Conservation (phyloP, 176 grass and related monocot genomes). For the Eremochloa ophiuroides region DNA sequence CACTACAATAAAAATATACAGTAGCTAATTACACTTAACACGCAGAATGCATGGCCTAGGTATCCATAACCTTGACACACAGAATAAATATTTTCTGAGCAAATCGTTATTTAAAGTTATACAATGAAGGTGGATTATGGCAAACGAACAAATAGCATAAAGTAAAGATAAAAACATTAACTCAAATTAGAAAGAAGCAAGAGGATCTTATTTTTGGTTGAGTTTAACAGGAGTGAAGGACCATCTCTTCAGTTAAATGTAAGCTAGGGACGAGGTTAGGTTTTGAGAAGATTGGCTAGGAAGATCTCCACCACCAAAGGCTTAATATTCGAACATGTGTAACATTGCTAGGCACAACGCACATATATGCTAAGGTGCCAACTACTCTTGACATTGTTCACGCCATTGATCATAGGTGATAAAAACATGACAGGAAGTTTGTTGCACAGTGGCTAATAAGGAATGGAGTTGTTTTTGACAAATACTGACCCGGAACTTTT, state of each 20-base stretch:
- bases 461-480: not conserved
- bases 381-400: not conserved
- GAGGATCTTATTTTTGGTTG: not conserved
- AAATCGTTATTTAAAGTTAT: not conserved
- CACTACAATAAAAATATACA: no score
- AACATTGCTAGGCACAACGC: no score
- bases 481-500: not conserved
- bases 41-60: no score
- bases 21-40: no score
- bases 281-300: no score
- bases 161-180: not conserved
- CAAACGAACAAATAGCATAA: not conserved
- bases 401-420: not conserved
- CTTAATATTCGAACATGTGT: no score
- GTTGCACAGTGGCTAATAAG: not conserved
- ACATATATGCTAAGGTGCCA: no score
- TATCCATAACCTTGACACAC: not conserved
- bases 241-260: not conserved
- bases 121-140: not conserved
- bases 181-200: not conserved
- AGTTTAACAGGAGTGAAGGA: not conserved
- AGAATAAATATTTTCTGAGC: not conserved
- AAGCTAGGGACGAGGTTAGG: no score
- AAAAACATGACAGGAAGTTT: not conserved
- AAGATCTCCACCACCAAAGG: no score